Conservation (phyloP, 2,329 filamentous ascomycete genomes). For the Aspergillus pseudotamarii region DNA sequence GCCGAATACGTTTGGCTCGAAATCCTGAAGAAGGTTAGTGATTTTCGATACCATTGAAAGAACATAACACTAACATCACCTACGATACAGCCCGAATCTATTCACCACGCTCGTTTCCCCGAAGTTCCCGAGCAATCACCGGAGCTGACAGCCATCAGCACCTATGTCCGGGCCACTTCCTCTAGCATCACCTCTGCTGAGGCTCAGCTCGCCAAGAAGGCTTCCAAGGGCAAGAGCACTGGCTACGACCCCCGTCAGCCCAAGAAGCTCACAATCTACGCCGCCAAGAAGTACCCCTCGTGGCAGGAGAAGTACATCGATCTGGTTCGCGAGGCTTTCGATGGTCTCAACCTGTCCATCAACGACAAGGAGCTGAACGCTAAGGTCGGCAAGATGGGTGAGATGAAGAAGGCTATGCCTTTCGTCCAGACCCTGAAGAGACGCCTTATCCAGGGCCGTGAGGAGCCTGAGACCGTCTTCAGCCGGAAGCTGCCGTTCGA, state of each 20-base stretch:
- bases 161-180: conserved; percentile 75
- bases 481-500: conserved; percentile 85
- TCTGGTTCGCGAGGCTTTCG: conserved; percentile 72
- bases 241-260: conserved; percentile 87
- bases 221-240: conserved; percentile 86
- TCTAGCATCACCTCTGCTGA: conserved; percentile 86
- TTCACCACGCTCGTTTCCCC: conserved; percentile 81
- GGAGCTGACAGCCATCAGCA: conserved; percentile 73
- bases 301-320: conserved; percentile 95
- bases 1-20: conserved; percentile 93
- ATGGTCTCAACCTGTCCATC: conserved; percentile 61
- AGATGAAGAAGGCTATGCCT: conserved; percentile 96
- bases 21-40: conserved; percentile 68
- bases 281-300: conserved; percentile 75
- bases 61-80: neutral
- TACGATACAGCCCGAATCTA: conserved; percentile 59
- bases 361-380: conserved; percentile 82
- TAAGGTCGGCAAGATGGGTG: conserved; percentile 75
- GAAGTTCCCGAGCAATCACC: conserved; percentile 66
- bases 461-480: conserved; percentile 69
- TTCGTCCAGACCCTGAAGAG: conserved; percentile 89
- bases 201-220: conserved; percentile 73
- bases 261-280: conserved; percentile 88
- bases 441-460: conserved; percentile 69
- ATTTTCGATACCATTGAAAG: neutral